Percentiles rank a stretch among this genome's conserved stretches.
Evolutionary conservation across 139 green algal genomes (phyloP).

Genomic region (Closterium sp.): DNA sequence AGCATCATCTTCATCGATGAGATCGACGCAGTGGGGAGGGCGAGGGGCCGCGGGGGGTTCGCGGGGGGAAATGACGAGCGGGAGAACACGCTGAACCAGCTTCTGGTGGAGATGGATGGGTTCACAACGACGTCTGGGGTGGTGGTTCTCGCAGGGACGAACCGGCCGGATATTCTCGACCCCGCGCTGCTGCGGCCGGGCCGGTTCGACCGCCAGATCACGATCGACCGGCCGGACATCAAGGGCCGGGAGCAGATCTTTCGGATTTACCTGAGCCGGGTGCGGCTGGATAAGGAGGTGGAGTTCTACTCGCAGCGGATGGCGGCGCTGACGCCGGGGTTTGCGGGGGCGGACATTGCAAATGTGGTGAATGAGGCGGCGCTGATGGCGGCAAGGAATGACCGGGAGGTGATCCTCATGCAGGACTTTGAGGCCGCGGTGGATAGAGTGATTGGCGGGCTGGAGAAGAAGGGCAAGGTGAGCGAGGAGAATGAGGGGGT

Average conservation of each 20-base stretch:
- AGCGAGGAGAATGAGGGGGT: no score
- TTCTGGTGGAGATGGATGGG: conserved; percentile 98
- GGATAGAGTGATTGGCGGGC: conserved; percentile 94
- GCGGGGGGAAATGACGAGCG: conserved; percentile 95
- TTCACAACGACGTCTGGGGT: conserved; percentile 91
- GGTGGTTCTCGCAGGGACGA: conserved; percentile 95
- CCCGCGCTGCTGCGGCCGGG: conserved; percentile 82
- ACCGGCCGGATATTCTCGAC: conserved; percentile 80
- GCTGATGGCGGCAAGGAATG: conserved; percentile 82
- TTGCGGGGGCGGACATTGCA: conserved; percentile 95
- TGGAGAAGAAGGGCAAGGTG: conserved; percentile 99
- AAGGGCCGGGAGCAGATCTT: conserved; percentile 96
- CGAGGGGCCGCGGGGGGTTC: conserved; percentile 84
- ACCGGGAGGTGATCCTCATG: conserved; percentile 65
- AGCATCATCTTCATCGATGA: conserved; percentile 99
- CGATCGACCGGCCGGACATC: conserved; percentile 93
- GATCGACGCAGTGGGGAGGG: conserved; percentile 85
- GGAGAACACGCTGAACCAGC: conserved; percentile 78
- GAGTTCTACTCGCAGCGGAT: conserved; percentile 81
- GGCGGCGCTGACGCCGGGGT: conserved; percentile 92
- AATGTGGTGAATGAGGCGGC: conserved; percentile 98
- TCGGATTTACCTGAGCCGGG: conserved; percentile 56
- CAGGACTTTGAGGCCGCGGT: conserved; percentile 92
- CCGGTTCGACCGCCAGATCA: conserved; percentile 95
- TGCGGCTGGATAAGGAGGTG: conserved; percentile 58